Evolutionary conservation across 305 asterid genomes (phyloP).

Genomic region (Fraxinus baroniana): DNA sequence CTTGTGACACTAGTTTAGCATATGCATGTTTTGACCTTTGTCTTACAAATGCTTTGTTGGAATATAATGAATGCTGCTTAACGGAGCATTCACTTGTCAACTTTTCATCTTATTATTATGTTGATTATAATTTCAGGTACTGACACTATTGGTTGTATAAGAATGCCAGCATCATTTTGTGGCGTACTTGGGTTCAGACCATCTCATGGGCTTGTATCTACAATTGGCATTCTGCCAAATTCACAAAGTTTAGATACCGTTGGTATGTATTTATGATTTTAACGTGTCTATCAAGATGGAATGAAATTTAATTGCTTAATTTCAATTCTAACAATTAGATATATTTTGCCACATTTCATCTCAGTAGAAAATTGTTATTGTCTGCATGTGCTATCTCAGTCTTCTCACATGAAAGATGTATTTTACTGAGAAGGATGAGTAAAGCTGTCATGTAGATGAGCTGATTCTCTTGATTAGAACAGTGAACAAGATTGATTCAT

Average conservation of each 20-base stretch:
- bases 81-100: constrained; percentile 11
- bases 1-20: constrained; percentile 3
- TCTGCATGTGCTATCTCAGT: neutral
- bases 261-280: constrained; percentile 50
- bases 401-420: constrained; percentile 8
- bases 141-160: constrained; percentile 56
- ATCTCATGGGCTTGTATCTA: constrained; percentile 71
- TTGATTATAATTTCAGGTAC: constrained; percentile 52
- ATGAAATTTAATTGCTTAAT: neutral
- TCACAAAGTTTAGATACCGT: constrained; percentile 86
- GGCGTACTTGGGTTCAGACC: constrained; percentile 84
- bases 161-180: constrained; percentile 71
- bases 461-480: neutral
- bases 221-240: constrained; percentile 74
- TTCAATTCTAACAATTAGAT: constrained; percentile 1
- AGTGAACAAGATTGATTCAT: neutral
- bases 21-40: neutral
- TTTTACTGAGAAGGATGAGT: neutral
- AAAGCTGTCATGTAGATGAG: neutral
- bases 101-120: constrained; percentile 14
- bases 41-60: constrained; percentile 6
- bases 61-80: neutral
- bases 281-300: constrained; percentile 14
- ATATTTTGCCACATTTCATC: neutral
- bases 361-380: neutral